Percentiles rank a stretch among this genome's conserved stretches.
phyloP scores from a whole-genome alignment of 2,329 filamentous ascomycete species.

The Ophioceras dolichostomum region DNA sequence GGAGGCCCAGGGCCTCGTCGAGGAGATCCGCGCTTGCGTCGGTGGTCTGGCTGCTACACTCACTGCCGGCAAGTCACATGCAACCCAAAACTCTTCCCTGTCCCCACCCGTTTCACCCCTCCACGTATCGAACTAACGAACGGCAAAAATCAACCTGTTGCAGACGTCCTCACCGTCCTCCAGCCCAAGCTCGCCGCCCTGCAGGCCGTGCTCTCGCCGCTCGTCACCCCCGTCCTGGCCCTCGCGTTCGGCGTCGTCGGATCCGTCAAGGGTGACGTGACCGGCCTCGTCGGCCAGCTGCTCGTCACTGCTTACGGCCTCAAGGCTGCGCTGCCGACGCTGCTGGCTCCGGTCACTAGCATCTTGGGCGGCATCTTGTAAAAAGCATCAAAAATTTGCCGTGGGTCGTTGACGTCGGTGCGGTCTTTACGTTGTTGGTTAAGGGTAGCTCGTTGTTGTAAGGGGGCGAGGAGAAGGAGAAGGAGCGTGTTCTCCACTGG shows the following conservation, averaged over 20 bases:
- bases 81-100: too few species aligned
- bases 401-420: too few species aligned
- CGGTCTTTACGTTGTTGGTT: too few species aligned
- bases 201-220: background rate
- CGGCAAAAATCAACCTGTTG: too few species aligned
- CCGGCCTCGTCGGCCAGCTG: background rate
- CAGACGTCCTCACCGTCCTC: background rate
- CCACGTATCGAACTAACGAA: too few species aligned
- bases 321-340: background rate
- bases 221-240: background rate
- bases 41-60: background rate
- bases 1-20: background rate
- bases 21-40: background rate
- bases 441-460: too few species aligned
- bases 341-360: background rate
- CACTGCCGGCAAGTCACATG: background rate
- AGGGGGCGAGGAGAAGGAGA: too few species aligned
- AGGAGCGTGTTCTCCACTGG: too few species aligned
- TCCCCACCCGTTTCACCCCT: too few species aligned
- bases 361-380: background rate
- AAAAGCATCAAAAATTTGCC: too few species aligned
- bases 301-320: background rate
- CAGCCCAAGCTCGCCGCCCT: background rate
- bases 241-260: background rate
- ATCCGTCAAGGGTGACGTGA: background rate